These are phyloP conservation scores for Fusarium sp. DNA, from an alignment of 2,329 filamentous ascomycete genomes.

Conservation along the genomic window DNA sequence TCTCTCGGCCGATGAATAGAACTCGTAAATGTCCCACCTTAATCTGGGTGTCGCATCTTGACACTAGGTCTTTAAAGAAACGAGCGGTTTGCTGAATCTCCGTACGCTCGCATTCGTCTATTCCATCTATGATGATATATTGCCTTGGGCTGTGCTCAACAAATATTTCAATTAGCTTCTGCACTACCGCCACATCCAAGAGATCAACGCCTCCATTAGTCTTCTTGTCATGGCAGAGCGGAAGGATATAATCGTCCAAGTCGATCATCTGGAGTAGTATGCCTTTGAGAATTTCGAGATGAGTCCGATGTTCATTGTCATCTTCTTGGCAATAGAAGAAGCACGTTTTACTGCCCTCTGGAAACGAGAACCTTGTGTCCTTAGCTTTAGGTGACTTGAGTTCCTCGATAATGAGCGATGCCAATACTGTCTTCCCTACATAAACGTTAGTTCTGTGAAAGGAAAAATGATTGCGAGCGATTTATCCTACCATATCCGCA, in stretches of 20 bases:
- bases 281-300: background rate
- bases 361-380: accelerated
- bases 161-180: constrained; percentile 10
- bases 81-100: constrained; percentile 2
- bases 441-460: no score
- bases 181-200: accelerated
- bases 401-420: constrained; percentile 2
- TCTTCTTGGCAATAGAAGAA: constrained; percentile 26
- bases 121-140: constrained; percentile 12
- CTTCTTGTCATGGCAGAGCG: constrained; percentile 1
- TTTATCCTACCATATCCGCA: constrained; percentile 1
- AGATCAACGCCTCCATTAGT: background rate
- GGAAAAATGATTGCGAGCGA: no score
- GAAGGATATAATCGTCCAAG: constrained; percentile 1
- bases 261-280: constrained; percentile 18
- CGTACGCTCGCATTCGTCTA: background rate
- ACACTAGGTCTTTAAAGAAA: constrained; percentile 3
- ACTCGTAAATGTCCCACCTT: constrained; percentile 2
- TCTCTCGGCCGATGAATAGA: constrained; percentile 14
- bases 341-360: background rate
- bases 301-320: background rate
- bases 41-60: background rate
- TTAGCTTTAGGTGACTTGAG: background rate
- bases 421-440: background rate
- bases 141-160: constrained; percentile 1